Conservation (phyloP, 257 asterid genomes). For the Fraxinus americana region DNA sequence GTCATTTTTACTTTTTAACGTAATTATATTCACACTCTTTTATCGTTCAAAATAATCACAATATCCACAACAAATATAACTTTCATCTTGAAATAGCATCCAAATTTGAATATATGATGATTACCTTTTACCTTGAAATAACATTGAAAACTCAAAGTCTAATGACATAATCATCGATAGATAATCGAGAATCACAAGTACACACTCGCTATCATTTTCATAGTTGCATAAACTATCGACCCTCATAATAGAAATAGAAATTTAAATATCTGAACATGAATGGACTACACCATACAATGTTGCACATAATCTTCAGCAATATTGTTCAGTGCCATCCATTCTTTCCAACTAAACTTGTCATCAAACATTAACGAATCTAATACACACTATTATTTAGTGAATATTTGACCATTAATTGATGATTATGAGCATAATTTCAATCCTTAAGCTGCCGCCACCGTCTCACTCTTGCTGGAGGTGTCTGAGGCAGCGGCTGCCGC, state of each 20-base stretch:
- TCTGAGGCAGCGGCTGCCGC: conserved; percentile 19
- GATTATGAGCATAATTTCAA: background rate
- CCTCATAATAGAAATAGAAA: too few species aligned
- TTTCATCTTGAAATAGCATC: too few species aligned
- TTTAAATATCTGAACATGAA: too few species aligned
- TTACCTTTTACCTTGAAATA: too few species aligned
- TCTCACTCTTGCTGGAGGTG: conserved; percentile 25
- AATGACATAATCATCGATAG: too few species aligned
- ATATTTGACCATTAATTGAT: background rate
- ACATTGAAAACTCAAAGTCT: background rate
- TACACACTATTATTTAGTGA: conserved; percentile 2
- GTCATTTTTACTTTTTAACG: too few species aligned
- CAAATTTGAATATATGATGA: too few species aligned
- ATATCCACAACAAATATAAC: too few species aligned
- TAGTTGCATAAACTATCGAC: background rate
- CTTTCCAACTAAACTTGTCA: background rate
- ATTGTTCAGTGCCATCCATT: background rate
- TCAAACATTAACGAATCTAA: background rate
- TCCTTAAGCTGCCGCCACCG: conserved; percentile 37
- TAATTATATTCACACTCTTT: too few species aligned
- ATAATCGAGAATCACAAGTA: too few species aligned
- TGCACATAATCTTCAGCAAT: background rate
- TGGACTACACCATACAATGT: too few species aligned
- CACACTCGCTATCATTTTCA: background rate
- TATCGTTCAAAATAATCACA: too few species aligned